These are phyloP conservation scores for Fomes fomentarius DNA, from an alignment of 1,284 basidiomycete genomes.

Conservation along the genomic window DNA sequence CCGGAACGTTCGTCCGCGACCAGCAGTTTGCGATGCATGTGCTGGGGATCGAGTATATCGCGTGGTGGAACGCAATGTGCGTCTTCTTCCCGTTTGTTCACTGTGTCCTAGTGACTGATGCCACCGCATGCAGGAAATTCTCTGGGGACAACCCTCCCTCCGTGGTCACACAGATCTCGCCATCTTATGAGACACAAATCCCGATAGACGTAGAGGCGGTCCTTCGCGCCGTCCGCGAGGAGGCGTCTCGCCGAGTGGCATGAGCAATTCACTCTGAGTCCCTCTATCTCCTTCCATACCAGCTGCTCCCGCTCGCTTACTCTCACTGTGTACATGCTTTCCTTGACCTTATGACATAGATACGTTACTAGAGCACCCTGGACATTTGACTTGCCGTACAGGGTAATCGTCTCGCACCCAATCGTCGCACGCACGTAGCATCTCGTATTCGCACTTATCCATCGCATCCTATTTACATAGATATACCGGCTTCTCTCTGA, in stretches of 20 bases:
- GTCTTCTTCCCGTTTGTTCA: slow-evolving; percentile 3
- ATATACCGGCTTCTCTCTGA: too few relatives aligned
- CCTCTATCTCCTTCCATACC: too few relatives aligned
- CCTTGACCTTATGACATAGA: not conserved
- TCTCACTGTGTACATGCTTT: too few relatives aligned
- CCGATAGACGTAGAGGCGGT: slow-evolving; percentile 54
- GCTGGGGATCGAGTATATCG: slow-evolving; percentile 72
- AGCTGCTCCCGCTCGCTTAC: not conserved
- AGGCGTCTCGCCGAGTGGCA: slow-evolving; percentile 22
- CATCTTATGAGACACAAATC: slow-evolving; percentile 42
- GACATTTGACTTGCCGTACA: not conserved
- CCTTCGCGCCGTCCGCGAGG: slow-evolving; percentile 43
- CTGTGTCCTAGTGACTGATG: not conserved
- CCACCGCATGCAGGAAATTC: slow-evolving; percentile 36
- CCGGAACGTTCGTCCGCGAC: slow-evolving; percentile 72
- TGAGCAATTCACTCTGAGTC: too few relatives aligned
- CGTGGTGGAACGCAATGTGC: slow-evolving; percentile 70
- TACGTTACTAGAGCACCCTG: not conserved
- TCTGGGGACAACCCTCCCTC: slow-evolving; percentile 37
- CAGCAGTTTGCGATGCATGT: slow-evolving; percentile 64
- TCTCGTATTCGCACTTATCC: not conserved
- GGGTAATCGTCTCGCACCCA: not conserved
- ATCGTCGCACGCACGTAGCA: not conserved
- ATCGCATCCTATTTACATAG: not conserved
- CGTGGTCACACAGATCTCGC: slow-evolving; percentile 43